Base-by-base conservation (phyloP, 164 flowering plant species). In the Hamamelis virginiana region DNA sequence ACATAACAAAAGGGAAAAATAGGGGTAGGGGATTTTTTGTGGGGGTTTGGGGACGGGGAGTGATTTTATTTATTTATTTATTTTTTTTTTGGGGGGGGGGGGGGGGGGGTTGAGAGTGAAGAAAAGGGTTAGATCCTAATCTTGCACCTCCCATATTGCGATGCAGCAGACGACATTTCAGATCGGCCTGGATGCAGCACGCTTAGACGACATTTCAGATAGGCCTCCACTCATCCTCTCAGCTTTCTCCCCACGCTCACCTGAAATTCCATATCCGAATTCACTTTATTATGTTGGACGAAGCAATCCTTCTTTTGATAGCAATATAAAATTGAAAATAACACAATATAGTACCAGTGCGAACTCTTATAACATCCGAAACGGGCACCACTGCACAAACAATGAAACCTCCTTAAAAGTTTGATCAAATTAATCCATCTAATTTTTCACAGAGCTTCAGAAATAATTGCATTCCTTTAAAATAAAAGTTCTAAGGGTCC, bases 191-290 rank as follows among this genome's bases (percentile, higher is more conserved):
- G 59, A 76, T 15, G 52, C 25, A 12, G 77, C 15, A 38, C n/a
- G n/a, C n/a, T n/a, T n/a, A n/a, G 79, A 59, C 47, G 68, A 62
- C 80, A 85, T 75, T 65, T 91, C 98, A 33, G 87, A 67, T 22
- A 79, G 83, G 26, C 98, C 97, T 33, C 98, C 98, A 1, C 80
- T 72, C 98, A 94, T 93, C 76, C 89, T 83, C 82, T 91, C 98
- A 8, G 92, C 98, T 52, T 70, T 69, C 73, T 88, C 91, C 51
- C 98, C 97, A 58, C 97, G 91, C 76, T 93, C 97, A 64, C 98
- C 98, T 93, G 85, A 65, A 51, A 28, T 67, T 50, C 15, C 57
- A 41, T 19, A 26, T 15, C 16, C 0, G 33, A 16, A 15, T 18
- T 2, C 4, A 43, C n/a, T 13, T 66, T 44, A 58, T 8, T 33